Conservation (phyloP, 106 monocot genomes). For the Agapanthus africanus region DNA sequence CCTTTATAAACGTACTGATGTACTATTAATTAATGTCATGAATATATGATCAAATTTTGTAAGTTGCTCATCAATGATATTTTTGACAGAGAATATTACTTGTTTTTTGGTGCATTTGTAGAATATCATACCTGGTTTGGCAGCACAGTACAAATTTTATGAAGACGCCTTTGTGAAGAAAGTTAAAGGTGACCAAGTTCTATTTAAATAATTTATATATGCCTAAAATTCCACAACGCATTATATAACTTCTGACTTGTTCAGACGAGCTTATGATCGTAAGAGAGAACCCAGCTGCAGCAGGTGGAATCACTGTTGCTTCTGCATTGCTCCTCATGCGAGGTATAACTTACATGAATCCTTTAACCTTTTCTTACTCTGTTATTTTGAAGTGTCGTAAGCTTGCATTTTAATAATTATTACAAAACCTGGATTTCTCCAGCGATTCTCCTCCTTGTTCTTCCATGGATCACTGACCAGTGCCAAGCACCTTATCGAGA, state of each 20-base stretch:
- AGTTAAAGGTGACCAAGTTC: conserved; percentile 20
- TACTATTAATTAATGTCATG: too few relatives aligned
- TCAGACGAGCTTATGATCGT: conserved; percentile 20
- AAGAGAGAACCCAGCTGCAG: conserved; percentile 14
- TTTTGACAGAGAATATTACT: neutral
- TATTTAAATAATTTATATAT: neutral
- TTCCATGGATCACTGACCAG: neutral
- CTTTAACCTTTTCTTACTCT: neutral
- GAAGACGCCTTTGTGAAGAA: conserved; percentile 26
- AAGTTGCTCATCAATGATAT: too few relatives aligned
- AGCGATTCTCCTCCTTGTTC: neutral
- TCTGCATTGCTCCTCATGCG: conserved; percentile 22
- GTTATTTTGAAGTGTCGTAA: neutral
- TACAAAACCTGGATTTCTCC: neutral
- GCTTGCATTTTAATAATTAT: neutral
- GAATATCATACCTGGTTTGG: neutral
- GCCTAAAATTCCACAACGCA: neutral
- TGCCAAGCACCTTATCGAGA: neutral
- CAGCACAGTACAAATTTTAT: conserved; percentile 16
- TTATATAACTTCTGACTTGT: neutral
- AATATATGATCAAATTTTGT: too few relatives aligned
- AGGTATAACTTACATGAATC: conserved; percentile 14
- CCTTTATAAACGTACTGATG: too few relatives aligned
- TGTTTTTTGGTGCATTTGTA: neutral
- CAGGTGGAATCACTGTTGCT: conserved; percentile 13